Evolutionary conservation across 169 alveolate species (phyloP).

Genomic region (Eimeria acervulina): DNA sequence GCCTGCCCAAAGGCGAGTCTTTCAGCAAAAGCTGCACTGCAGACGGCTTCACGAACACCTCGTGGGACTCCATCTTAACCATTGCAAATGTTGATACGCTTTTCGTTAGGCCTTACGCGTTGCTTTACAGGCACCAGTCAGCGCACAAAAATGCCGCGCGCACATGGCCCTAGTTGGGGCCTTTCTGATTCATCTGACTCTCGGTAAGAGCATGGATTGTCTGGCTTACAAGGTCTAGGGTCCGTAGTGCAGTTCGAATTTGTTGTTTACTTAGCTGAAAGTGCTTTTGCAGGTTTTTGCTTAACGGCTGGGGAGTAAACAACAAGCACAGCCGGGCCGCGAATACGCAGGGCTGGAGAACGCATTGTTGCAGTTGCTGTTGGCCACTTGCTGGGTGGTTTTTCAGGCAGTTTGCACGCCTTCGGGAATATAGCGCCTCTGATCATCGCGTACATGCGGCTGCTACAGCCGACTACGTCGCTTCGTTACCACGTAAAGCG

Average conservation of each 20-base stretch:
- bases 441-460: slow-evolving; percentile 71
- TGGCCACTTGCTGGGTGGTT: background rate
- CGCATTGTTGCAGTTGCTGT: background rate
- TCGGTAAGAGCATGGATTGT: slow-evolving; percentile 4
- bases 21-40: background rate
- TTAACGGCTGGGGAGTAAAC: background rate
- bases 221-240: background rate
- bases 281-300: background rate
- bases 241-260: background rate
- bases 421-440: slow-evolving; percentile 74
- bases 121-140: slow-evolving; percentile 20
- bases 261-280: background rate
- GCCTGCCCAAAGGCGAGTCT: slow-evolving; percentile 66
- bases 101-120: background rate
- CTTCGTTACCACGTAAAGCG: slow-evolving; percentile 55
- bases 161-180: slow-evolving; percentile 77
- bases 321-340: background rate
- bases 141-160: slow-evolving; percentile 61
- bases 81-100: background rate
- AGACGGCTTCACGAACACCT: too few species aligned
- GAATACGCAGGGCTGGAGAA: background rate
- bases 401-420: slow-evolving; percentile 68
- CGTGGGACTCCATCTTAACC: too few species aligned
- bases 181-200: slow-evolving; percentile 71
- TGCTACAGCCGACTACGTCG: slow-evolving; percentile 53